Conservation (phyloP, 2,329 filamentous ascomycete species). For the Cladosporium velox region DNA sequence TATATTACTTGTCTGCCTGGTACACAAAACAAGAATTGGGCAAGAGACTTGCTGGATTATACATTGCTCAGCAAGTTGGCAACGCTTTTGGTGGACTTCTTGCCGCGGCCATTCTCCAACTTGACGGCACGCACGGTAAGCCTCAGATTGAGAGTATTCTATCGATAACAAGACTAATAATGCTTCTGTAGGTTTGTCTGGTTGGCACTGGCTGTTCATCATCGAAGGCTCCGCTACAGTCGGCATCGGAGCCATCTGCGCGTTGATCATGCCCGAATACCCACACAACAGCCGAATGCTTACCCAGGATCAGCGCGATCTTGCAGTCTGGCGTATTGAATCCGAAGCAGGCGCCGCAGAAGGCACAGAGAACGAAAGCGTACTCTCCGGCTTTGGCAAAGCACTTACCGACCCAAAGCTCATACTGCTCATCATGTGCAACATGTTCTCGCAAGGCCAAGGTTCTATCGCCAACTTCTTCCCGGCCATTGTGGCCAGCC, state of each 20-base stretch:
- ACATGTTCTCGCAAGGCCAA: slow-evolving; percentile 32
- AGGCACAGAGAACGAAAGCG: slow-evolving; percentile 54
- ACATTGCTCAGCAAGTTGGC: slow-evolving; percentile 48
- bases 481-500: slow-evolving; percentile 55
- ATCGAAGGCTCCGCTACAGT: slow-evolving; percentile 60
- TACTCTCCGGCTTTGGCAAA: slow-evolving; percentile 43
- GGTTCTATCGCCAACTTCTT: slow-evolving; percentile 39
- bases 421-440: slow-evolving; percentile 42
- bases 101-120: slow-evolving; percentile 61
- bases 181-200: slow-evolving; percentile 58
- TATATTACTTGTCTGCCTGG: slow-evolving; percentile 46
- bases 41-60: slow-evolving; percentile 4
- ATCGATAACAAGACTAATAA: not conserved
- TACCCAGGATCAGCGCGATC: slow-evolving; percentile 43
- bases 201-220: slow-evolving; percentile 65
- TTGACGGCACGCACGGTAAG: slow-evolving; percentile 56
- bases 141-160: slow-evolving; percentile 26
- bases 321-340: slow-evolving; percentile 25
- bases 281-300: slow-evolving; percentile 47
- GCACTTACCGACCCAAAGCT: slow-evolving; percentile 40
- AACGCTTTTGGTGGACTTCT: slow-evolving; percentile 58
- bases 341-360: slow-evolving; percentile 54
- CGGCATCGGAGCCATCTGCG: slow-evolving; percentile 54
- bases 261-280: slow-evolving; percentile 56
- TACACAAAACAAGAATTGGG: slow-evolving; percentile 56